Evolutionary conservation across 2,329 filamentous ascomycete genomes (phyloP).

Genomic region (Metarhizium rileyi): DNA sequence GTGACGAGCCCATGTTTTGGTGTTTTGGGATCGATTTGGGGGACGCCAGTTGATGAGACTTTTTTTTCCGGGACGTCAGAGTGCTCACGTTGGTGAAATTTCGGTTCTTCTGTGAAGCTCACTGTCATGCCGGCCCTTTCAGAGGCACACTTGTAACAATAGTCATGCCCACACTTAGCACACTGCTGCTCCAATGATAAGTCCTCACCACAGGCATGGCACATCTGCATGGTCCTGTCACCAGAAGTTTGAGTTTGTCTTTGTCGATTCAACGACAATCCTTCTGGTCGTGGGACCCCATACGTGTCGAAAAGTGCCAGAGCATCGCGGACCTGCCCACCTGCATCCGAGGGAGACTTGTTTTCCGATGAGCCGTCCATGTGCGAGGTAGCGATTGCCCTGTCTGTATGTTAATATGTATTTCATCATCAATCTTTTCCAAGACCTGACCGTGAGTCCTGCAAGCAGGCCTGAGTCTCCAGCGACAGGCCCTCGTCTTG

Average conservation of each 20-base stretch:
- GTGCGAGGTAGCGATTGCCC: background rate
- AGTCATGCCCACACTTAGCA: slow-evolving; percentile 38
- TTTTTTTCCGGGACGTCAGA: too few species aligned
- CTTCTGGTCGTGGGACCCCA: slow-evolving; percentile 33
- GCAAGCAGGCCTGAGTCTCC: background rate
- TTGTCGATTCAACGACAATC: slow-evolving; percentile 34
- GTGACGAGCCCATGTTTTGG: slow-evolving; percentile 11
- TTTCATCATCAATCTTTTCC: background rate
- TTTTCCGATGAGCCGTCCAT: background rate
- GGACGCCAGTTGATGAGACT: too few species aligned
- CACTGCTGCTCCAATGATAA: slow-evolving; percentile 31
- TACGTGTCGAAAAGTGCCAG: slow-evolving; percentile 38
- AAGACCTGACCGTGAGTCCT: slow-evolving; percentile 1
- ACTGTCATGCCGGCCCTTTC: slow-evolving; percentile 14
- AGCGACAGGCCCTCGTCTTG: background rate
- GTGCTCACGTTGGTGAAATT: background rate
- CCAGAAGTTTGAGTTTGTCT: slow-evolving; percentile 10
- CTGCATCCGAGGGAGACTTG: slow-evolving; percentile 20
- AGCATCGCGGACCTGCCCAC: slow-evolving; percentile 30
- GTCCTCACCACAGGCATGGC: slow-evolving; percentile 39
- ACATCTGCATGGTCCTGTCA: slow-evolving; percentile 27
- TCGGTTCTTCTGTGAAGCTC: background rate
- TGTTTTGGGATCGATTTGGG: background rate
- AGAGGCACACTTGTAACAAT: slow-evolving; percentile 37
- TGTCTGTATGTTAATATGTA: background rate